A percentile compares a stretch with the other conserved stretches of the same genome.
Conservation (phyloP, 2,329 filamentous ascomycete genomes). For the Neopestalotiopsis clavispora region DNA sequence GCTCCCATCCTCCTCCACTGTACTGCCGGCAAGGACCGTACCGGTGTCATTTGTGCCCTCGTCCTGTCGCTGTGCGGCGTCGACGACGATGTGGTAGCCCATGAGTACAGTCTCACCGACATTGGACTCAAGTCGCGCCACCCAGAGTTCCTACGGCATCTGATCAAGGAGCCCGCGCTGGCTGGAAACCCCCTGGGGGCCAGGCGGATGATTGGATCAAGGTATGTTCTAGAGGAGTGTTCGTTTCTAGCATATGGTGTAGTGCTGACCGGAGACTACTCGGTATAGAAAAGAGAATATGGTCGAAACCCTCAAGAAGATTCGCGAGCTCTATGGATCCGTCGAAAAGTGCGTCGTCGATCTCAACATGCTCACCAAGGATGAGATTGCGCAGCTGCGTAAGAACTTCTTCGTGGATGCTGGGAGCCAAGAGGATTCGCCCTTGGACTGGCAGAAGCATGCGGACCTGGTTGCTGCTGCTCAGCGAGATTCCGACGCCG, state of each 20-base stretch:
- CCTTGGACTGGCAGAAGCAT: conserved; percentile 12
- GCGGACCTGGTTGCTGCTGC: conserved; percentile 5
- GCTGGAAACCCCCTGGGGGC: conserved; percentile 49
- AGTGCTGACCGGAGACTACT: not conserved
- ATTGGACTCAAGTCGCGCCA: conserved; percentile 49
- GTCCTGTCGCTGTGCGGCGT: conserved; percentile 64
- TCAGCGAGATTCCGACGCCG: conserved; percentile 3
- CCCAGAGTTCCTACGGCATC: conserved; percentile 43
- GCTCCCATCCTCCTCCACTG: conserved; percentile 56
- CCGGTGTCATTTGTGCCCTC: conserved; percentile 67
- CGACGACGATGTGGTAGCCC: conserved; percentile 53
- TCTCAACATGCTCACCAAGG: conserved; percentile 60
- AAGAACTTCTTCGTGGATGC: conserved; percentile 34
- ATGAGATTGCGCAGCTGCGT: conserved; percentile 50
- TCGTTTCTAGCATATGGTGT: not conserved
- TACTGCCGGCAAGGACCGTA: conserved; percentile 73
- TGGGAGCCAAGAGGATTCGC: conserved; percentile 7
- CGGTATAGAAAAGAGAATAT: conserved; percentile 50
- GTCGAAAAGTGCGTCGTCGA: conserved; percentile 66
- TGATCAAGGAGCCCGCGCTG: conserved; percentile 56
- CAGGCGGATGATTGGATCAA: conserved; percentile 49
- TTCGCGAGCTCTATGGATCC: conserved; percentile 65
- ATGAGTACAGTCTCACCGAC: conserved; percentile 67
- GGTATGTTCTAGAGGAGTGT: conserved; percentile 26
- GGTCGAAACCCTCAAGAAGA: conserved; percentile 54